Base-by-base conservation (phyloP, 2,329 filamentous ascomycete genomes). In the Lachnellula hyalina region DNA sequence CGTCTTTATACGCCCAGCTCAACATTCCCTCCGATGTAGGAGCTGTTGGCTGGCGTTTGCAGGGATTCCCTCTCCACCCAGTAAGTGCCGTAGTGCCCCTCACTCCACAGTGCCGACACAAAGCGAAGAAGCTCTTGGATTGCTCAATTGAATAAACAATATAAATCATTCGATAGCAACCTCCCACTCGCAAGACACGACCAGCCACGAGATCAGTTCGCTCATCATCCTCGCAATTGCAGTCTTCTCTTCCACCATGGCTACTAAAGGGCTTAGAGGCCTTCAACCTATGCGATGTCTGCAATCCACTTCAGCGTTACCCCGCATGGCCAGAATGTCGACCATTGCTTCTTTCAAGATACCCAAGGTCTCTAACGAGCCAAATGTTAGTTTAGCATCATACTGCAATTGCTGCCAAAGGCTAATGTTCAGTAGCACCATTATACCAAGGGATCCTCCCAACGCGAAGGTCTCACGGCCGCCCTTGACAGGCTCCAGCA, bases 291-390 rank as follows among this genome's bases (percentile, higher is more conserved):
- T 61, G 54, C 58, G 53, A 41, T 57, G 55, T 58, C 55, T 60
- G 47, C 58, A 63, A 34, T 53, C 52, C 55, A 36, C 56, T 34
- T 40, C 48, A n/a, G 47, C n/a, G 12, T 6, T 61, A 61, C 64
- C 63, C 63, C 64, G 65, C 63, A 58, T 23, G 49, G 49, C 51
- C 51, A 63, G 61, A 8, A 60, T 66, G 61, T 64, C 65, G 19
- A 67, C 65, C 7, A 61, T 96, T 61, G 92, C 91, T 49, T 80
- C 84, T 58, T 97, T 96, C 81, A 93, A 90, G 77, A 82, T 92
- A 50, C 94, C 94, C 49, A 85, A 85, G 60, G 83, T 96, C 65
- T 77, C 83, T 70, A 99, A 99, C 71, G 94, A 99, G 76, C 90
- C 90, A n/a, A 99, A 96, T 71, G 92, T 96, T 74, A 72, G 89